A percentile compares a stretch with the other conserved stretches of the same genome.
Evolutionary conservation across 371 early-diverging fungal genomes (phyloP).

Genomic region (Rhizopus sp.): DNA sequence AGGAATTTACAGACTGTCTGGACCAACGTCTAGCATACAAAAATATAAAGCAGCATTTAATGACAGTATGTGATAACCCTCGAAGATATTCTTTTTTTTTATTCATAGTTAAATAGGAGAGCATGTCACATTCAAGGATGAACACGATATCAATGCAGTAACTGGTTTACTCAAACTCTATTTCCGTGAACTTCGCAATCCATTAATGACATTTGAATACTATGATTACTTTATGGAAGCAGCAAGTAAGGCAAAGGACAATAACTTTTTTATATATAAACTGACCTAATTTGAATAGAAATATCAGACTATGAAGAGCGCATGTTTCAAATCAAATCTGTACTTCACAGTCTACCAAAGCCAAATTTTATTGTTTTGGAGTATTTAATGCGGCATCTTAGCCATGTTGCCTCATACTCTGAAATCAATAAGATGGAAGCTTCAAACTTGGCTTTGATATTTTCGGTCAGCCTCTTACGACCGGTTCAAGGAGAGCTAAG

Average conservation of each 20-base stretch:
- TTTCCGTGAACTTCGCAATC: constrained; percentile 79
- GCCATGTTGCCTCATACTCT: constrained; percentile 60
- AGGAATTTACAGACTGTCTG: constrained; percentile 85
- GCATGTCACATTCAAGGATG: constrained; percentile 47
- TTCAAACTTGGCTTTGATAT: constrained; percentile 81
- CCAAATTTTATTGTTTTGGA: constrained; percentile 71
- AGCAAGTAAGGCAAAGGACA: constrained; percentile 57
- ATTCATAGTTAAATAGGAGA: constrained; percentile 22
- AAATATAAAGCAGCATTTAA: constrained; percentile 66
- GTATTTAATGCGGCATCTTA: constrained; percentile 72
- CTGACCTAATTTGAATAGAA: constrained; percentile 37
- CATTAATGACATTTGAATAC: constrained; percentile 75
- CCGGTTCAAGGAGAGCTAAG: constrained; percentile 52
- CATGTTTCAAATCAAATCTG: constrained; percentile 66
- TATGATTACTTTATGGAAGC: constrained; percentile 80
- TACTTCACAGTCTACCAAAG: constrained; percentile 73
- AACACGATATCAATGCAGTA: constrained; percentile 77
- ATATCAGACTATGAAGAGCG: constrained; percentile 76
- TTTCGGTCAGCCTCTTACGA: constrained; percentile 67
- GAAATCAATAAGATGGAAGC: constrained; percentile 88
- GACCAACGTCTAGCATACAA: constrained; percentile 73
- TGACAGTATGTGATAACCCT: constrained; percentile 34
- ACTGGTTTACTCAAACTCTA: constrained; percentile 80
- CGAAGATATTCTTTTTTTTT: background rate
- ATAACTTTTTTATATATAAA: background rate